Evolutionary conservation across 2,329 filamentous ascomycete species (phyloP).

Genomic region (Ophiocordyceps australis): DNA sequence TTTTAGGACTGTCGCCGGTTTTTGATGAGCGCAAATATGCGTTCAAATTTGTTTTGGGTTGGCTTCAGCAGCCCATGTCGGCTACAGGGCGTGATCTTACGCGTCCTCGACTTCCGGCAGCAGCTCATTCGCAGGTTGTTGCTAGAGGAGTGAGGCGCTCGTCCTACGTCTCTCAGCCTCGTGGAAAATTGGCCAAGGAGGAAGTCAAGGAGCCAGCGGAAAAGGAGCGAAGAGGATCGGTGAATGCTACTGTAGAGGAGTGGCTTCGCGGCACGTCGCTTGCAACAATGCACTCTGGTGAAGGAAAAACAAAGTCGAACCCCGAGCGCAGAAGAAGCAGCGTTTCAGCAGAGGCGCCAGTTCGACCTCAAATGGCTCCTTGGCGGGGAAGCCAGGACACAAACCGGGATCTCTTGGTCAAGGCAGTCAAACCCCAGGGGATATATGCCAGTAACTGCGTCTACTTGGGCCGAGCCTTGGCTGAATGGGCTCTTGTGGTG

Average conservation of each 20-base stretch:
- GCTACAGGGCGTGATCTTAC: slow-evolving; percentile 43
- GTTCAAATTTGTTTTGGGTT: slow-evolving; percentile 61
- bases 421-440: slow-evolving; percentile 26
- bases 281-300: no score
- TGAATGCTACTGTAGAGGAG: slow-evolving; percentile 14
- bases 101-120: slow-evolving; percentile 49
- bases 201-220: no score
- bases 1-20: slow-evolving; percentile 34
- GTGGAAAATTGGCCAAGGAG: no score
- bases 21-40: slow-evolving; percentile 39
- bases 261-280: slow-evolving; percentile 6
- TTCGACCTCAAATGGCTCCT: no score
- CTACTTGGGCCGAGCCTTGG: slow-evolving; percentile 55
- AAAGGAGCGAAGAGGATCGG: slow-evolving; percentile 9
- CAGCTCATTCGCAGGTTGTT: slow-evolving; percentile 47
- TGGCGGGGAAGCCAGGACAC: no score
- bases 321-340: no score
- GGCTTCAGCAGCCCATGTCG: slow-evolving; percentile 35
- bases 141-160: slow-evolving; percentile 17
- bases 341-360: no score
- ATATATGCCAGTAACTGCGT: slow-evolving; percentile 27
- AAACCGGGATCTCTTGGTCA: slow-evolving; percentile 15
- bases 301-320: no score
- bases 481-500: slow-evolving; percentile 61
- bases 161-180: no score